Percentiles rank a stretch among this genome's conserved stretches.
These are phyloP conservation scores for Daucus carota DNA, from an alignment of 129 eudicot genomes.

Conservation along the genomic window DNA sequence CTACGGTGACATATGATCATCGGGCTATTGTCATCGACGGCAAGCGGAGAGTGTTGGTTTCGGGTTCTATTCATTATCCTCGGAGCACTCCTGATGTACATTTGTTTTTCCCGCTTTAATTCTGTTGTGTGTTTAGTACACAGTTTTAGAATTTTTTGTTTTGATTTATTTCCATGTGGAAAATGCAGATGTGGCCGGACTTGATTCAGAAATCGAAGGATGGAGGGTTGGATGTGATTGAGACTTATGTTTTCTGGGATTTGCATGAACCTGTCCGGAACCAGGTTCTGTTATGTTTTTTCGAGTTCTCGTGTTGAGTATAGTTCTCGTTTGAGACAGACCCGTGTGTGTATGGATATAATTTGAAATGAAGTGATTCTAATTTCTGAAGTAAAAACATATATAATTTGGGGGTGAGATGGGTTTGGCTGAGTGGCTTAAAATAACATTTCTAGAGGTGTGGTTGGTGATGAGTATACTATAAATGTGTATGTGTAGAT, in stretches of 20 bases:
- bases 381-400: too few relatives aligned
- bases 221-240: conserved; percentile 91
- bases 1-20: conserved; percentile 84
- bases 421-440: background rate
- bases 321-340: background rate
- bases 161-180: background rate
- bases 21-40: conserved; percentile 92
- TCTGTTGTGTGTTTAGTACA: background rate
- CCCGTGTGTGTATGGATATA: background rate
- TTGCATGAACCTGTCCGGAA: conserved; percentile 86
- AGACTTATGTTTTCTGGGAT: conserved; percentile 94
- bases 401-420: too few relatives aligned
- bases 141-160: background rate
- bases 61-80: conserved; percentile 96
- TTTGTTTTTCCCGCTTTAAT: background rate
- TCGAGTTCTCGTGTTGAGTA: background rate
- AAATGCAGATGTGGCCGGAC: conserved; percentile 96
- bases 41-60: conserved; percentile 61
- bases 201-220: conserved; percentile 92
- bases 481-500: background rate
- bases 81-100: conserved; percentile 94
- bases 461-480: background rate
- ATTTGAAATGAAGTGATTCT: too few relatives aligned
- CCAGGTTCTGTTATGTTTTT: conserved; percentile 36
- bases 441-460: background rate